Evolutionary conservation across 2,329 filamentous ascomycete genomes (phyloP), one percentile per base, ranked within the genome.

Genomic region (Neofusicoccum sp.): DNA sequence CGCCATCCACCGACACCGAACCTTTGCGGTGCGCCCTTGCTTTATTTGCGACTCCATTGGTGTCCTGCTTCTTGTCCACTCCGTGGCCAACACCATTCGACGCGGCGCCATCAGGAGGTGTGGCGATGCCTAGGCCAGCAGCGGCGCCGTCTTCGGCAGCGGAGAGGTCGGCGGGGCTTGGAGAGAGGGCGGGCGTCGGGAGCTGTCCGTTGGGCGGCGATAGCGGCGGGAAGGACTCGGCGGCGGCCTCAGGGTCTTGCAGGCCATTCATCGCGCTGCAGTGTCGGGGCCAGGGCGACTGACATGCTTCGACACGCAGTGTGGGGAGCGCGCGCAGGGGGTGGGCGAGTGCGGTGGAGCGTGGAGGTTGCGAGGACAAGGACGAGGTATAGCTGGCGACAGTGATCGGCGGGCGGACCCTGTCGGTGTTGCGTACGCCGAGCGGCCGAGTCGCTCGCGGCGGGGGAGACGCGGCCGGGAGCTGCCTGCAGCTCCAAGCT

Each of bases 241-340:
- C 63, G 59, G 61, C 60, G 12, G 53, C 64, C 61, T 65, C 63
- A 63, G 62, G 62, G 20, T 68, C 66, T 34, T 51, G 56, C 64
- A 63, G 66, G 63, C 70, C 67, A 62, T 69, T 71, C 71, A 73
- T 73, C 49, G 66, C 69, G 67, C 49, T 54, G 58, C 58, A 38
- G 38, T 43, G 26, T 54, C 48, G 31, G 36, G 24, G 48, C 24
- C 34, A 30, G 47, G 31, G 48, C 38, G 48, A 47, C 47, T 24
- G 40, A 49, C 58, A 61, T 61, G 47, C 58, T 54, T 45, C 47
- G 26, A 28, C 40, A 24, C 5, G 58, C 57, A 41, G 38, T 14
- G 11, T 24, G 11, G 47, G n/a, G 34, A 24, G 36, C 31, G 16
- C 30, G 48, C 28, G 12, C 16, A 26, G 30, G 16, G 40, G 12